phyloP scores from a whole-genome alignment of 2,329 filamentous ascomycete genomes.

The Macrophomina tecta region DNA sequence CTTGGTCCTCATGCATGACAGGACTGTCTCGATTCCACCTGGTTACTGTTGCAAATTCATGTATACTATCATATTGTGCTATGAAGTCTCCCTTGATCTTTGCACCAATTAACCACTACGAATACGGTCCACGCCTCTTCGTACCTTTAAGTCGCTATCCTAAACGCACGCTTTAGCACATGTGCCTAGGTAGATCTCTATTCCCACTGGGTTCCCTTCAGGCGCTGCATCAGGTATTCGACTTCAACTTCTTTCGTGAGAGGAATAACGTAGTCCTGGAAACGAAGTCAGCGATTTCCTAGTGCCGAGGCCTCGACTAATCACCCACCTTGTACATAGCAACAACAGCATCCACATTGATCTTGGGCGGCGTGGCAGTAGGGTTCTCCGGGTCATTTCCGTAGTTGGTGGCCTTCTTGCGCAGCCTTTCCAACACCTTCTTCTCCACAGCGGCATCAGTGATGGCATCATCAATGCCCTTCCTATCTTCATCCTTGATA shows the following conservation, averaged over 20 bases:
- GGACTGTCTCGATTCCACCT: too few relatives aligned
- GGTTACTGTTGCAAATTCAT: too few relatives aligned
- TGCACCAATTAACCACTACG: too few relatives aligned
- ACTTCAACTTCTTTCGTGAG: conserved; percentile 98
- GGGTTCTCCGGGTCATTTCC: conserved; percentile 80
- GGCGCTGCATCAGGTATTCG: conserved; percentile 94
- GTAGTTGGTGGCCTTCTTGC: conserved; percentile 90
- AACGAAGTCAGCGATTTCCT: background rate
- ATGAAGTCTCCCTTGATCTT: too few relatives aligned
- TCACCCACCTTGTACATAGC: conserved; percentile 53
- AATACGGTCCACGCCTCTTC: too few relatives aligned
- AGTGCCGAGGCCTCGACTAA: conserved; percentile 57
- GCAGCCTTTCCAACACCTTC: conserved; percentile 85
- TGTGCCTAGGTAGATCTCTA: background rate
- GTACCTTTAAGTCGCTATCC: background rate
- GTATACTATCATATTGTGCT: too few relatives aligned
- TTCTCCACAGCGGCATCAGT: conserved; percentile 88
- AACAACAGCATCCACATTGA: conserved; percentile 78
- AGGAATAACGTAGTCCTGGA: conserved; percentile 83
- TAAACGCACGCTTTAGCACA: background rate
- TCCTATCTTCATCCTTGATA: conserved; percentile 79
- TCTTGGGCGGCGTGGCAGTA: conserved; percentile 71
- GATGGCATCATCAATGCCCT: conserved; percentile 86
- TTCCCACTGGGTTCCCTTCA: conserved; percentile 64
- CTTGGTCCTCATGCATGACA: too few relatives aligned